Base-by-base conservation (phyloP, 139 green algal species). In the Chlorella vulgaris region DNA sequence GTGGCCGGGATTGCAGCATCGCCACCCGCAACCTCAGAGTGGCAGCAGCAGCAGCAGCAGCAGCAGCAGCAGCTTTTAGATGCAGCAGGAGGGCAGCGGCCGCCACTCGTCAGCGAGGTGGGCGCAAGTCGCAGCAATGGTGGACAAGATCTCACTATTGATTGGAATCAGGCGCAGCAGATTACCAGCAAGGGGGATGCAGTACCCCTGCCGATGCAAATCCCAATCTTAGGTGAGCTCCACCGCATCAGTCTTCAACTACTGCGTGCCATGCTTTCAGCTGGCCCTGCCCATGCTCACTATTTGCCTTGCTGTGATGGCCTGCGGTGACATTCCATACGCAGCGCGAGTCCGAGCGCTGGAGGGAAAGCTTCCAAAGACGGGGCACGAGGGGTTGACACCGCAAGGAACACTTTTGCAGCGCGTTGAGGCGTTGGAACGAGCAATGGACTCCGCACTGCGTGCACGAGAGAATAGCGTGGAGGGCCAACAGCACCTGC, bases 361-460 rank as follows among this genome's bases (percentile, higher is more conserved):
- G 28, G 93, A 96, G 84, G 68, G 79, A 28, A 66, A 78, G 69
- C 73, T 96, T 36, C 87, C 87, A 0, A 29, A 62, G 15, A 50
- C 85, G 73, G 71, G 89, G 81, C 62, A 87, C n/a, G n/a, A n/a
- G n/a, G n/a, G n/a, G n/a, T n/a, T n/a, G n/a, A 50, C 65, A 47
- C 31, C 53, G 73, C 73, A 88, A 70, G 92, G 91, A 65, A 91
- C 78, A 15, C 74, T 96, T 83, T 74, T 95, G 75, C 58, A 85
- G 50, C 87, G 93, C 2, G 81, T 96, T 51, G 74, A 69, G 28
- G 74, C 86, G 22, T 68, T 90, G 28, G 86, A 90, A 74, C 70
- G 75, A 4, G 86, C 86, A 5, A 85, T 90, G 86, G 66, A 86
- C n/a, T 53, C 78, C 26, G 31, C 89, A 10, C 53, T 89, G 38